A percentile compares a stretch with the other conserved stretches of the same genome.
Conservation (phyloP, 345 rosid species). For the Mallotus nudiflorus region DNA sequence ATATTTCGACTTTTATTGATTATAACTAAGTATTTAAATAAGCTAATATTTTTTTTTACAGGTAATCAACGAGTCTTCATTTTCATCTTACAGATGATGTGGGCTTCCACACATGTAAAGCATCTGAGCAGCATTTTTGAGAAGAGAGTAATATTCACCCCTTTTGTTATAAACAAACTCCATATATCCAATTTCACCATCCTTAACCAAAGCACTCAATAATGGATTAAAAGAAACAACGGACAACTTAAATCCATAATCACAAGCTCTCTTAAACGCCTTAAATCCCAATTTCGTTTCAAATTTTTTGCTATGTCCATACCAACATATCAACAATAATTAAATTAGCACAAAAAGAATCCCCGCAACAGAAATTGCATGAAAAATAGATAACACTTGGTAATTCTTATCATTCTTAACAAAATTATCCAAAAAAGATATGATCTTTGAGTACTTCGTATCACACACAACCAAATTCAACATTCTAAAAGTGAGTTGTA, state of each 20-base stretch:
- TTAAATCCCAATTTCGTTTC: constrained; percentile 51
- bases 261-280: constrained; percentile 76
- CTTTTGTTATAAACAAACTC: constrained; percentile 64
- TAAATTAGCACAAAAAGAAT: constrained; percentile 50
- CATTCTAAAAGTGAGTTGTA: constrained; percentile 48
- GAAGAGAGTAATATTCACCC: too few relatives aligned
- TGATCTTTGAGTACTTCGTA: constrained; percentile 54
- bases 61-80: too few relatives aligned
- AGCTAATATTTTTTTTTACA: too few relatives aligned
- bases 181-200: constrained; percentile 40
- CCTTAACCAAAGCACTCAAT: constrained; percentile 63
- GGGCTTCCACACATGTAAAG: too few relatives aligned
- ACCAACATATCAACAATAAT: constrained; percentile 67
- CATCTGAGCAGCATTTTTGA: too few relatives aligned
- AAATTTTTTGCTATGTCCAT: constrained; percentile 49
- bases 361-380: constrained; percentile 55
- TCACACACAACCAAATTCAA: constrained; percentile 46
- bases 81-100: too few relatives aligned
- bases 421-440: constrained; percentile 63
- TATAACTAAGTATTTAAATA: too few relatives aligned
- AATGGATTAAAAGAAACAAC: constrained; percentile 69
- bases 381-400: constrained; percentile 56
- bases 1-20: too few relatives aligned
- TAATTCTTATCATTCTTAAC: constrained; percentile 35
- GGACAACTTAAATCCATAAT: constrained; percentile 68